phyloP scores from a whole-genome alignment of 345 rosid genomes.

The Carallia pectinifolia region DNA sequence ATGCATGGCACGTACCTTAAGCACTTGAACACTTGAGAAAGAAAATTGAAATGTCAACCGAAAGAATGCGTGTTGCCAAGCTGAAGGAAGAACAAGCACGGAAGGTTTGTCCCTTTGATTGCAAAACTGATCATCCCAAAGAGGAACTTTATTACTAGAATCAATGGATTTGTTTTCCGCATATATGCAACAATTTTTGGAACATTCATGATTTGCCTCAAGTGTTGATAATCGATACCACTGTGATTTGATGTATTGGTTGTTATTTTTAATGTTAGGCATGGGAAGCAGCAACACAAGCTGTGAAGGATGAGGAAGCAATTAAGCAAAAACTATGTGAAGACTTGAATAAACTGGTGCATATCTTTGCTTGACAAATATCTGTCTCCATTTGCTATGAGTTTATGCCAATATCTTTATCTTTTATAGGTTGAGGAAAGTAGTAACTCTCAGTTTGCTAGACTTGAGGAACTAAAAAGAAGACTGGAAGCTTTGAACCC shows the following conservation, averaged over 20 bases:
- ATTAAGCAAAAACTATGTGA: slow-evolving; percentile 75
- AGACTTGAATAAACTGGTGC: slow-evolving; percentile 76
- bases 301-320: slow-evolving; percentile 73
- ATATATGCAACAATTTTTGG: not conserved
- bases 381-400: not conserved
- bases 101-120: slow-evolving; percentile 50
- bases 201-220: not conserved
- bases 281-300: slow-evolving; percentile 68
- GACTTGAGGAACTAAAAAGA: slow-evolving; percentile 79
- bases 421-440: slow-evolving; percentile 69
- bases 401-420: slow-evolving; percentile 7
- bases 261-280: slow-evolving; percentile 32
- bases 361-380: slow-evolving; percentile 18
- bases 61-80: slow-evolving; percentile 67
- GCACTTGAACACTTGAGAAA: slow-evolving; percentile 87
- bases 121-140: not conserved
- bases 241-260: slow-evolving; percentile 5
- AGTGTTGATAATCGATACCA: not conserved
- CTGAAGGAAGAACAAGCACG: slow-evolving; percentile 73
- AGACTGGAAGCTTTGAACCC: slow-evolving; percentile 76
- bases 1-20: slow-evolving; percentile 29
- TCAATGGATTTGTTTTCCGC: slow-evolving; percentile 1
- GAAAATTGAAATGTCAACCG: slow-evolving; percentile 77
- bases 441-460: slow-evolving; percentile 61
- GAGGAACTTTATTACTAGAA: slow-evolving; percentile 1